Base-by-base conservation (phyloP, 2,329 filamentous ascomycete species). In the Trichothecium sympodiale region DNA sequence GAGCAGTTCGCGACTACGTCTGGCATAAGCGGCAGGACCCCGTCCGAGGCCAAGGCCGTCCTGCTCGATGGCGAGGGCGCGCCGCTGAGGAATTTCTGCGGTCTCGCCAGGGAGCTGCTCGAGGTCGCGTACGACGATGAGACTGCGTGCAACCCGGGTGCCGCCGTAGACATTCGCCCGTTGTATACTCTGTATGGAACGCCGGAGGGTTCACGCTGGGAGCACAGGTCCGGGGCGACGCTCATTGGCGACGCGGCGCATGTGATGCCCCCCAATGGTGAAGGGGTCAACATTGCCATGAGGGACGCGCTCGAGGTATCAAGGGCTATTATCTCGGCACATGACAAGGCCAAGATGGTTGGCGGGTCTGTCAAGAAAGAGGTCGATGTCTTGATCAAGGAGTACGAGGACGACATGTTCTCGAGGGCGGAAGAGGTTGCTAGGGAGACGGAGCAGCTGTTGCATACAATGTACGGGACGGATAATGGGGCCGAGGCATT, bases 221-320 rank as follows among this genome's bases (percentile, higher is more conserved):
- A 56, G 5, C 41, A 54, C 9, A 46, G 50, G 4, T 27, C 53
- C 0, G 64, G 67, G 3, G 53, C 64, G 4, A 69, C 71, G 0
- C 49, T 76, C 10, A 48, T 75, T 14, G 71, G 71, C 3, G 70
- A 75, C 43, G 67, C 70, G 1, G 70, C 69, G 7, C 70, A 75
- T 47, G 43, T 71, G 60, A 62, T 61, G 4, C 64, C 66, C 0
- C 66, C 62, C 38, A 62, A 61, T 0, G 71, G 71, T 3, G 68
- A 70, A 33, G 70, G 71, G 2, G 69, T 72, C 27, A 74, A 75
- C 42, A 44, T 63, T 3, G 68, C 62, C 0, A 65, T 75, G 62
- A 48, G 53, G 26, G 70, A 75, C 45, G 56, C 66, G 0, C 43
- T 69, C n/a, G 51, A 64, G 12, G 49, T 75, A 3, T 59, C 55